Base-by-base conservation (phyloP, 2,329 filamentous ascomycete species). In the Calonectria pauciramosa region DNA sequence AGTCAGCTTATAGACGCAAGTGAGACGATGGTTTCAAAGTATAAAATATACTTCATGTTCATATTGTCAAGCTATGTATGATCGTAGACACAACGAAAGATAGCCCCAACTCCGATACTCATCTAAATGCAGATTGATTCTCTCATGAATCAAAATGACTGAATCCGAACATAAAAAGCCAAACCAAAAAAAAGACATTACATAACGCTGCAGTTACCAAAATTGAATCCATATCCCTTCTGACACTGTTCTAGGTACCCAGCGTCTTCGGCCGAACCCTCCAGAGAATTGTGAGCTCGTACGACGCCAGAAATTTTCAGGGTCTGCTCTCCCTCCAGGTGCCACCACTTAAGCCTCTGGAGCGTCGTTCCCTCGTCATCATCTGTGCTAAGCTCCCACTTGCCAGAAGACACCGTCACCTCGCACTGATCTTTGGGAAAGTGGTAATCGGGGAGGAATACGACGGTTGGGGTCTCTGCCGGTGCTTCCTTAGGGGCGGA, bases 341-440 rank as follows among this genome's bases (percentile, higher is more conserved):
- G 96, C 96, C 96, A 98, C 97, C 97, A 99, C 79, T 91, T 92
- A 76, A 99, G 86, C 77, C 91, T 91, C 86, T 98, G 96, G 74
- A 95, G 88, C 78, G 92, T 87, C 7, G 91, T 92, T 0, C 91
- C 92, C 75, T 94, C 91, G 11, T 92, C 90, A 71, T 96, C 94
- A 74, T 96, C 93, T 7, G 88, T 90, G 78, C 92, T 92, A 75
- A 99, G 95, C 79, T 94, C 93, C 96, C 96, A 99, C 82, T 96
- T 97, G 9, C 97, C 97, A 0, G 94, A 94, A 66, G 92, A 95
- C 34, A 96, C 94, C 69, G 94, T 90, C 5, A 99, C 92, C 0
- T 89, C 89, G 49, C 93, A 94, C 56, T 91, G 88, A 63, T 93
- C 91, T 68, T 92, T 91, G 1, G 96, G 96, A 83, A 98, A 99